Evolutionary conservation across 2,329 filamentous ascomycete species (phyloP).

Genomic region (Phyllosticta paracitricarpa): DNA sequence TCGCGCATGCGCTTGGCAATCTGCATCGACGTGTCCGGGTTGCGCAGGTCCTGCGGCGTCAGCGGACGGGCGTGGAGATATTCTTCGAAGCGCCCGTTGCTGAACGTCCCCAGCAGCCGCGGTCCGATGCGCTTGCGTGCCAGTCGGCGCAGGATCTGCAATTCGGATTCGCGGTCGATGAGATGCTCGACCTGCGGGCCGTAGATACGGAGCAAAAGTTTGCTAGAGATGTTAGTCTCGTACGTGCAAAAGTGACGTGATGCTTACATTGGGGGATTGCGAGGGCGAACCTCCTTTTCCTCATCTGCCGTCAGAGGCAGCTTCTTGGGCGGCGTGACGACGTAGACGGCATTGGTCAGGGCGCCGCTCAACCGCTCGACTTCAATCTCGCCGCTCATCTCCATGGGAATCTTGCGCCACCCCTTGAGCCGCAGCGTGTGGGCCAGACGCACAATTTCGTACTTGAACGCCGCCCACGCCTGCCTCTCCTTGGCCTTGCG

Average conservation of each 20-base stretch:
- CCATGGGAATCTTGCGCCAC: conserved; percentile 74
- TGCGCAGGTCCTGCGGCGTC: conserved; percentile 64
- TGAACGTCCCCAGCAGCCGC: conserved; percentile 80
- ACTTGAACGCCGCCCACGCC: conserved; percentile 80
- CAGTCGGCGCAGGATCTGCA: conserved; percentile 75
- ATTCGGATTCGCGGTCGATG: conserved; percentile 85
- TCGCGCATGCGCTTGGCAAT: conserved; percentile 98
- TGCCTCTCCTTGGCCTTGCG: conserved; percentile 57
- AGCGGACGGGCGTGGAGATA: conserved; percentile 80
- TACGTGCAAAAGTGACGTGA: too few species aligned
- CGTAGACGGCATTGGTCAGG: conserved; percentile 92
- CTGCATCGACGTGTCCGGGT: conserved; percentile 74
- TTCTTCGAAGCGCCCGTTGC: conserved; percentile 91
- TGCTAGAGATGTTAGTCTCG: conserved; percentile 35
- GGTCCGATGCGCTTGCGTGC: conserved; percentile 90
- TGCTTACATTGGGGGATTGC: conserved; percentile 45
- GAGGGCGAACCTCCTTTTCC: conserved; percentile 30
- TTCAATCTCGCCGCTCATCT: conserved; percentile 55
- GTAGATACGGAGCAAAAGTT: conserved; percentile 83
- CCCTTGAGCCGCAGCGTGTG: conserved; percentile 87
- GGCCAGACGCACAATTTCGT: conserved; percentile 77
- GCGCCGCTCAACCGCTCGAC: conserved; percentile 79
- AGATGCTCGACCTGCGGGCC: conserved; percentile 91
- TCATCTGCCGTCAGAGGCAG: conserved; percentile 36
- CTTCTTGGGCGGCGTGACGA: conserved; percentile 70